Evolutionary conservation across 768 basidiomycete genomes (phyloP).

Genomic region (Tulasnella sp.): DNA sequence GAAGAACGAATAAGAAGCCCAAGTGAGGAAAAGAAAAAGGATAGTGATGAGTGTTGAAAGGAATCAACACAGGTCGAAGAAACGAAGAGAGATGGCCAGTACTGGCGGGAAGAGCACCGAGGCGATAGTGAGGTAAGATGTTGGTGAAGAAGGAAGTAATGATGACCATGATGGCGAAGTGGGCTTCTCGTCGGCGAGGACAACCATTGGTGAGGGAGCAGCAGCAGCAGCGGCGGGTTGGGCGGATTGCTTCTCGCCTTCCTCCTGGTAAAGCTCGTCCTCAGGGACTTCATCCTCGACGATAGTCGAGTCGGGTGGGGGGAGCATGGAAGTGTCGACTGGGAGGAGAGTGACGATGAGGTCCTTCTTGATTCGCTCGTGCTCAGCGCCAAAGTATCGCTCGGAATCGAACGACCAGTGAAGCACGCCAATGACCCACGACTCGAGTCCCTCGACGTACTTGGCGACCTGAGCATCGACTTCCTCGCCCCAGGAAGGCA

Average conservation of each 20-base stretch:
- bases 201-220: not conserved
- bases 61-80: not conserved
- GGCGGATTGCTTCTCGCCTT: not conserved
- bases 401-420: constrained; percentile 66
- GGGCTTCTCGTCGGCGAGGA: not conserved
- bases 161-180: not conserved
- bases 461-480: constrained; percentile 54
- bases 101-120: not conserved
- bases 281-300: not conserved
- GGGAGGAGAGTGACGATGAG: constrained; percentile 48
- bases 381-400: constrained; percentile 59
- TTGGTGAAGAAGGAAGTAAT: not conserved
- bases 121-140: not conserved
- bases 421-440: constrained; percentile 65
- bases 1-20: not conserved
- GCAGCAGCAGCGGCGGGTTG: not conserved
- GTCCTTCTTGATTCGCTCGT: constrained; percentile 47
- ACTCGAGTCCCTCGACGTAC: constrained; percentile 56
- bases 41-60: not conserved
- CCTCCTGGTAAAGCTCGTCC: not conserved
- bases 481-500: constrained; percentile 65
- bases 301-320: not conserved
- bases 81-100: not conserved
- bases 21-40: not conserved
- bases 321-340: constrained; percentile 12